phyloP scores from a whole-genome alignment of 352 stramenopile genomes.

The Pythium coloratum region DNA sequence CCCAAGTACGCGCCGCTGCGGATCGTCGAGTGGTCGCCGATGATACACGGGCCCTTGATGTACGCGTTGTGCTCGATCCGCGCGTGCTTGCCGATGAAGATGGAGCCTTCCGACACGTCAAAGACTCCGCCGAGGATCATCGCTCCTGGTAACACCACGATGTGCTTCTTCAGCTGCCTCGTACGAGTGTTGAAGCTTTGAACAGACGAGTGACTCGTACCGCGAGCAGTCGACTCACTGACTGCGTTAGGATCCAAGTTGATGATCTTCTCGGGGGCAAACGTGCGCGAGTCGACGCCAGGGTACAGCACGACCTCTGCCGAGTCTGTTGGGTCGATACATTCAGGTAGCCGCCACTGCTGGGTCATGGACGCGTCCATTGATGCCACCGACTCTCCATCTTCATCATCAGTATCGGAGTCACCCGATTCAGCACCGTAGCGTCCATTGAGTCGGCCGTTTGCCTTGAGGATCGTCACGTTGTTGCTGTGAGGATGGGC shows the following conservation, averaged over 20 bases:
- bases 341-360: slow-evolving; percentile 42
- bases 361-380: slow-evolving; percentile 17
- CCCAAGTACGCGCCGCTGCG: slow-evolving; percentile 70
- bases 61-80: slow-evolving; percentile 68
- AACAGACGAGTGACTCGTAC: slow-evolving; percentile 19
- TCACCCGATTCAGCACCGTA: slow-evolving; percentile 39
- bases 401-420: slow-evolving; percentile 30
- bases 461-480: slow-evolving; percentile 31
- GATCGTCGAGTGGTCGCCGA: slow-evolving; percentile 58
- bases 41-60: slow-evolving; percentile 77
- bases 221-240: neutral
- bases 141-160: slow-evolving; percentile 50
- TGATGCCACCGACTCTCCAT: neutral
- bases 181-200: slow-evolving; percentile 28
- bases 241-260: slow-evolving; percentile 37
- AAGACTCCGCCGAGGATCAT: slow-evolving; percentile 63
- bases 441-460: slow-evolving; percentile 27
- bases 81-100: slow-evolving; percentile 59
- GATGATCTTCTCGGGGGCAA: slow-evolving; percentile 57
- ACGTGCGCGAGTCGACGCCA: slow-evolving; percentile 47
- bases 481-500: slow-evolving; percentile 20
- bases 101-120: slow-evolving; percentile 68
- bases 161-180: slow-evolving; percentile 31
- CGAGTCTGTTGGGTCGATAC: slow-evolving; percentile 43
- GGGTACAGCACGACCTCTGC: slow-evolving; percentile 58